These are phyloP conservation scores for Pterocarpus santalinus DNA, from an alignment of 306 rosid genomes.

Conservation along the genomic window DNA sequence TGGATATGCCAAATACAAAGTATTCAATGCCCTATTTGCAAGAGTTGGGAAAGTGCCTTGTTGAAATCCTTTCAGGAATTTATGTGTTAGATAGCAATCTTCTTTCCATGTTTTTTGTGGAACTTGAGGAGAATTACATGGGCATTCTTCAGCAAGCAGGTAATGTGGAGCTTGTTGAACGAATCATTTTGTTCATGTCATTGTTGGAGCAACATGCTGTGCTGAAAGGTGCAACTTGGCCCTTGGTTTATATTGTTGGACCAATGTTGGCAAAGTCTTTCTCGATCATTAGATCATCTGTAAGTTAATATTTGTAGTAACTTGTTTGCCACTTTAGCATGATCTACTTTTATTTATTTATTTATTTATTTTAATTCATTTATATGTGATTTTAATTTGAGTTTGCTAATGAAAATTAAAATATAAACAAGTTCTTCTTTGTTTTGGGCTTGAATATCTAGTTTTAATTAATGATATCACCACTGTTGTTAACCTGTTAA, in stretches of 20 bases:
- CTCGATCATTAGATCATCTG: conserved; percentile 72
- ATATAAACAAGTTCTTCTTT: not conserved
- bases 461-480: not conserved
- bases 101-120: conserved; percentile 62
- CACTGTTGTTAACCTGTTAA: conserved; percentile 25
- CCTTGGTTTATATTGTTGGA: conserved; percentile 82
- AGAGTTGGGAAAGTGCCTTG: conserved; percentile 79
- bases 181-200: conserved; percentile 66
- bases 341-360: not conserved
- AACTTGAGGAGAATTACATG: conserved; percentile 69
- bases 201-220: conserved; percentile 75
- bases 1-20: conserved; percentile 50
- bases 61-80: conserved; percentile 74
- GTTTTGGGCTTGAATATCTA: not conserved
- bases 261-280: conserved; percentile 81
- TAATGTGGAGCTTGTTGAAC: conserved; percentile 61
- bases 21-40: conserved; percentile 70
- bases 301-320: conserved; percentile 60
- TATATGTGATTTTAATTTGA: not conserved
- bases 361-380: conserved; percentile 9
- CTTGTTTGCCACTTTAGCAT: conserved; percentile 17
- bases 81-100: conserved; percentile 61
- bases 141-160: conserved; percentile 60
- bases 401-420: not conserved
- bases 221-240: conserved; percentile 83